phyloP scores from a whole-genome alignment of 139 green algal species.

The Tetratostichococcus sp. region DNA sequence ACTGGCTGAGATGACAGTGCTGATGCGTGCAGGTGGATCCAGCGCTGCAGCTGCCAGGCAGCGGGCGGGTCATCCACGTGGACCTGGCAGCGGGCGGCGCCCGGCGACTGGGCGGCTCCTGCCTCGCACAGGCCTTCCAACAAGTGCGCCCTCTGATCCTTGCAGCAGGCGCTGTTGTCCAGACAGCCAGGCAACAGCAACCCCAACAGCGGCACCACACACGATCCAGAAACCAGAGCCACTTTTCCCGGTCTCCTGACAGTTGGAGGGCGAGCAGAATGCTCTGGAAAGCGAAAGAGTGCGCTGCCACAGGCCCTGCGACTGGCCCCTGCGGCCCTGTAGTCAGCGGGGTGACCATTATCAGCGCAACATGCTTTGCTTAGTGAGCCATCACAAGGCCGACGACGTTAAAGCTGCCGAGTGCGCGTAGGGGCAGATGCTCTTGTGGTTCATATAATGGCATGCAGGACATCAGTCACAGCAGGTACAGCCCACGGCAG shows the following conservation, averaged over 20 bases:
- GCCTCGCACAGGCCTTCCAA: constrained; percentile 79
- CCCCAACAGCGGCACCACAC: too few relatives aligned
- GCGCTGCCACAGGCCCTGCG: neutral
- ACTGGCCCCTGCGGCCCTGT: neutral
- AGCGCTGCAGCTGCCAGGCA: constrained; percentile 71
- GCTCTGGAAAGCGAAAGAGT: neutral
- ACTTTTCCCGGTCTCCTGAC: constrained; percentile 1
- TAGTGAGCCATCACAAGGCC: too few relatives aligned
- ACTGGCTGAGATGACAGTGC: too few relatives aligned
- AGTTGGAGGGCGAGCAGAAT: constrained; percentile 1
- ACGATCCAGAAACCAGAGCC: neutral
- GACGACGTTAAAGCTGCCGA: too few relatives aligned
- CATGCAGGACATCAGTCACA: too few relatives aligned
- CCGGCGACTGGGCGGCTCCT: constrained; percentile 82
- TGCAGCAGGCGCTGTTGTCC: too few relatives aligned
- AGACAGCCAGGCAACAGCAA: too few relatives aligned
- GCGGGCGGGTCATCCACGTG: constrained; percentile 79
- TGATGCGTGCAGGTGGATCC: constrained; percentile 15
- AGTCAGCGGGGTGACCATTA: neutral
- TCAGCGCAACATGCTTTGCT: neutral
- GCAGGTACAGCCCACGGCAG: too few relatives aligned
- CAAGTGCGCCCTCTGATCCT: constrained; percentile 23
- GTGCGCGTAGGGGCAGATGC: too few relatives aligned
- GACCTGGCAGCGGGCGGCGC: constrained; percentile 67
- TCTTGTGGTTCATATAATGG: too few relatives aligned